Evolutionary conservation across 805 yeast species (phyloP).

Genomic region (Yarrowia yakushimensis): DNA sequence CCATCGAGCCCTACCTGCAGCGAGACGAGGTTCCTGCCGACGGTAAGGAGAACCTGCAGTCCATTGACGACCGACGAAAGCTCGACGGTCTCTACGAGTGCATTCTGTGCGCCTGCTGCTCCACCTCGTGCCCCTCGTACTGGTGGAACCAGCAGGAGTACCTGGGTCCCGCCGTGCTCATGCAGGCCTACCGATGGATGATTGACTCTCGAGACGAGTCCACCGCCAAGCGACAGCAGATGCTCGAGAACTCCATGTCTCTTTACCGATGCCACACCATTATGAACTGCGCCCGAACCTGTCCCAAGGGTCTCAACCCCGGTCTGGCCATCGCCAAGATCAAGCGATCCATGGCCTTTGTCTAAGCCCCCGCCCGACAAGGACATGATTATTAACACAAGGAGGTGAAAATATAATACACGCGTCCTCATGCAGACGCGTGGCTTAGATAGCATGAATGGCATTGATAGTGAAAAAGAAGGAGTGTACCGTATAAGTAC

Average conservation of each 20-base stretch:
- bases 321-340: slow-evolving; percentile 96
- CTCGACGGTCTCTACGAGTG: slow-evolving; percentile 97
- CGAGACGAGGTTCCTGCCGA: slow-evolving; percentile 75
- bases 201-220: slow-evolving; percentile 96
- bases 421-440: slow-evolving; percentile 15
- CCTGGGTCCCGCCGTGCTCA: slow-evolving; percentile 96
- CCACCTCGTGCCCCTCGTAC: slow-evolving; percentile 98
- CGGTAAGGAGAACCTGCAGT: slow-evolving; percentile 89
- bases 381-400: background rate
- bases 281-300: slow-evolving; percentile 96
- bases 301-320: slow-evolving; percentile 98
- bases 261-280: slow-evolving; percentile 98
- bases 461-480: background rate
- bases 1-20: slow-evolving; percentile 95
- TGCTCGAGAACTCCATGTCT: slow-evolving; percentile 95
- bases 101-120: slow-evolving; percentile 97
- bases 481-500: background rate
- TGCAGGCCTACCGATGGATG: slow-evolving; percentile 99
- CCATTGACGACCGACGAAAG: slow-evolving; percentile 89
- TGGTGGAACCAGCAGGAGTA: slow-evolving; percentile 99
- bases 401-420: slow-evolving; percentile 2
- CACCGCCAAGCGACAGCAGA: slow-evolving; percentile 69
- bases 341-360: slow-evolving; percentile 83
- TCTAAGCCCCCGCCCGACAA: background rate
- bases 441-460: background rate